These are phyloP conservation scores for Fusarium sp. DNA, from an alignment of 2,329 filamentous ascomycete genomes.

Conservation along the genomic window DNA sequence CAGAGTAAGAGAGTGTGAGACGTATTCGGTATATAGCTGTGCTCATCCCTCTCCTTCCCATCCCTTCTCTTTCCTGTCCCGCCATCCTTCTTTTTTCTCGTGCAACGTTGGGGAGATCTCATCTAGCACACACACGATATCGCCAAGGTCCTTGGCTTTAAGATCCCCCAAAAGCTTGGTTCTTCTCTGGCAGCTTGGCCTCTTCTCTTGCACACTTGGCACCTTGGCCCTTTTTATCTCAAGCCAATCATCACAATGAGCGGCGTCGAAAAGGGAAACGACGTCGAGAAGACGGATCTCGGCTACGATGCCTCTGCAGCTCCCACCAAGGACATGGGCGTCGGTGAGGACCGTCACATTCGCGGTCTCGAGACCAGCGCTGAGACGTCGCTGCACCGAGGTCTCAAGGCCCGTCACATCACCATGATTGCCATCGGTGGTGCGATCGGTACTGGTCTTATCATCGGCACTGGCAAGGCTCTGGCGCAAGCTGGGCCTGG, in stretches of 20 bases:
- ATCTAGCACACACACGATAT: neutral
- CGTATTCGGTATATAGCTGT: constrained; percentile 19
- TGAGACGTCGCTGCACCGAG: constrained; percentile 60
- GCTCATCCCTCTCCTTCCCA: neutral
- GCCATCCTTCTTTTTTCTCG: neutral
- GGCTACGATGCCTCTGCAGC: constrained; percentile 33
- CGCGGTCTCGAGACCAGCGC: constrained; percentile 60
- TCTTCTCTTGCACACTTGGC: no score
- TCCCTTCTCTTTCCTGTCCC: neutral
- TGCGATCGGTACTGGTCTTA: constrained; percentile 77
- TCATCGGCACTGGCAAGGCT: constrained; percentile 72
- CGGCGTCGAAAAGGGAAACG: constrained; percentile 23
- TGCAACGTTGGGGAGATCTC: constrained; percentile 10
- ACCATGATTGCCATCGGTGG: constrained; percentile 76
- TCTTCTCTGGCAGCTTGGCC: constrained; percentile 9
- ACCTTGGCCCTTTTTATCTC: constrained; percentile 1
- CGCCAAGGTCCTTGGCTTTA: constrained; percentile 14
- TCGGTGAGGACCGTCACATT: constrained; percentile 49
- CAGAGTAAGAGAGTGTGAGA: neutral
- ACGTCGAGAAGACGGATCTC: constrained; percentile 39
- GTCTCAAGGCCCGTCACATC: constrained; percentile 64
- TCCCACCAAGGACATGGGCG: constrained; percentile 11
- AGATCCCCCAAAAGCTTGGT: constrained; percentile 18
- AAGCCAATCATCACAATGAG: constrained; percentile 1
- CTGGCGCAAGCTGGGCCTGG: constrained; percentile 66